Base-by-base conservation (phyloP, 345 rosid genomes). In the Leavenworthia alabamica region DNA sequence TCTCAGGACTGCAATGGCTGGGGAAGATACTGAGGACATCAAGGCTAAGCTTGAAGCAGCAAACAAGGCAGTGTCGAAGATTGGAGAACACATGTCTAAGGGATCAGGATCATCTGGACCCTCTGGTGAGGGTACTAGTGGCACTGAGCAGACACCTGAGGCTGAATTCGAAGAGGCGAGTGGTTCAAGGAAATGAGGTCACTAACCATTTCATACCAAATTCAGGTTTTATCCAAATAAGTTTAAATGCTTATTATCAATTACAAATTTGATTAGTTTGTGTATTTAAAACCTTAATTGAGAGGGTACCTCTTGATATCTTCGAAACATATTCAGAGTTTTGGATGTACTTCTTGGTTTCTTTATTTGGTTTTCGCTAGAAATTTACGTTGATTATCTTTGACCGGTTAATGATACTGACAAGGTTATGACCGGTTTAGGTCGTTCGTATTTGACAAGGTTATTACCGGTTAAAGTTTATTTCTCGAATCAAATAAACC, bases 11-110 rank as follows among this genome's bases (percentile, higher is more conserved):
- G 70, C 83, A 7, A 40, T 80, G 74, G 60, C 68, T 1, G 79
- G 81, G 4, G 83, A 80, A 7, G 65, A 71, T 3, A 35, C 61
- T 2, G 79, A 79, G 3, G 84, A 80, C 56, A 82, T 82, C 68
- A 82, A 80, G 64, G 64, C 81, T 33, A 82, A 80, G 45, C 60
- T 82, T 1, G 87, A 80, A 17, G 76, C 73, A 22, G 82, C 87
- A 1, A 82, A 80, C 60, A 78, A 82, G 44, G 79, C 84, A 23
- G 79, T 82, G 42, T 80, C 87, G 0, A 82, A 80, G 71, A 82
- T 82, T 4, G 84, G 87, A 8, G 82, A 82, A 62, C 79, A 78
- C 43, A 72, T 82, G 80, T 59, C 72, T 19, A 78, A 68, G 49
- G 79, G 77, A 48, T 78, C 76, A 0, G 65, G 72, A 15, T 37